These are phyloP conservation scores for Phytophthora nicotianae DNA, from an alignment of 352 stramenopile genomes.

Conservation along the genomic window DNA sequence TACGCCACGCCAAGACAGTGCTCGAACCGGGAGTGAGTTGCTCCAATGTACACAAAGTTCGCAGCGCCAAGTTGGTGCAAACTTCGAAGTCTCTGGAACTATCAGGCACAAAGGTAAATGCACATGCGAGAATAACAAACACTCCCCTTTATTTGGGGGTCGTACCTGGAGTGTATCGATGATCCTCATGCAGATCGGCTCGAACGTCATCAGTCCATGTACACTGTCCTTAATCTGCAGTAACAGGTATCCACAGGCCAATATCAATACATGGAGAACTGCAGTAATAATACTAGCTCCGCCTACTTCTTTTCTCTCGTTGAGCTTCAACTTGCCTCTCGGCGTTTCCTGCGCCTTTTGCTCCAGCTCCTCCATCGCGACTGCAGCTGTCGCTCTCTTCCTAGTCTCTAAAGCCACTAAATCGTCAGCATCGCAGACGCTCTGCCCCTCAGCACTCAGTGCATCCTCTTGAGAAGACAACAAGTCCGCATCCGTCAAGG, in stretches of 20 bases:
- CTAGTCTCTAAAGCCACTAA: slow-evolving; percentile 5
- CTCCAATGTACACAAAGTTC: slow-evolving; percentile 89
- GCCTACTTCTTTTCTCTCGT: slow-evolving; percentile 58
- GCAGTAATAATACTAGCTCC: neutral
- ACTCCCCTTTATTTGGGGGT: neutral
- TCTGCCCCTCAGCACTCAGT: slow-evolving; percentile 10
- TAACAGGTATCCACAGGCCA: neutral
- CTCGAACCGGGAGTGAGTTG: slow-evolving; percentile 81
- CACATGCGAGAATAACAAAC: neutral
- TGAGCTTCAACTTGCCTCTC: slow-evolving; percentile 29
- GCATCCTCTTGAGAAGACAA: slow-evolving; percentile 64
- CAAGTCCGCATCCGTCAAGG: slow-evolving; percentile 59
- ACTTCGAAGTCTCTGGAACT: slow-evolving; percentile 95
- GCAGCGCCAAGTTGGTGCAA: slow-evolving; percentile 94
- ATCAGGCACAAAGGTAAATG: neutral
- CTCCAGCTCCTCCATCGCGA: slow-evolving; percentile 1
- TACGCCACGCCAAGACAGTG: slow-evolving; percentile 95
- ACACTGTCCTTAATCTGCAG: slow-evolving; percentile 82
- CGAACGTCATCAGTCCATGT: slow-evolving; percentile 77
- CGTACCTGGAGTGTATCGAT: slow-evolving; percentile 79
- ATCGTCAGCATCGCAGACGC: slow-evolving; percentile 9
- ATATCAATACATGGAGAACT: neutral
- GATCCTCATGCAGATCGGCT: slow-evolving; percentile 82
- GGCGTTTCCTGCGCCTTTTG: neutral
- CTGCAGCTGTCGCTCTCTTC: neutral